Base-by-base conservation (phyloP, 352 stramenopile genomes). In the Plasmopara halstedii region DNA sequence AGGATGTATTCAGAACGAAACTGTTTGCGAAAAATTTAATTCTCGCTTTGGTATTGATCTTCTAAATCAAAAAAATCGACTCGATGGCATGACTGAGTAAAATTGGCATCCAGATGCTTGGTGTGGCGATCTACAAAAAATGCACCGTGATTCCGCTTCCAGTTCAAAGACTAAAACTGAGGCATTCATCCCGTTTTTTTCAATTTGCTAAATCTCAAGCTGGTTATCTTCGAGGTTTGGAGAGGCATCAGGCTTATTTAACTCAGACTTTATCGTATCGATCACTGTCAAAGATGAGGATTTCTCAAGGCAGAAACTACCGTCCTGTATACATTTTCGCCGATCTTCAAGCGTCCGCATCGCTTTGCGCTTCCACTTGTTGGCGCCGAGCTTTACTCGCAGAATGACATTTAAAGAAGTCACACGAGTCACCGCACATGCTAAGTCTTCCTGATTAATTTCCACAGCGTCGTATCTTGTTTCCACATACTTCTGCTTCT, bases 351-450 rank as follows among this genome's bases (percentile, higher is more conserved):
- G 58, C 46, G 79, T 81, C 56, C 54, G 63, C 50, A 73, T 71
- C 17, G 81, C 77, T 56, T 83, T 84, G 40, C 65, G 65, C 47
- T 77, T 83, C 81, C 78, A 92, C 46, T 77, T 83, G 59, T 81
- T 88, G 26, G 72, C 74, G 14, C 73, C 73, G 15, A 92, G 46
- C 54, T 92, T 87, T 21, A 92, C 74, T 23, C 75, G 79, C 50
- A 88, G 56, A 37, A 92, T 64, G 21, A 85, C 73, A 37, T 73
- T 79, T 17, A 92, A 58, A n/a, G 73, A 77, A 10, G 67, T 78
- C 26, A 92, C 78, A 20, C 75, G 73, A 13, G 77, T 92, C 41
- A 92, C 73, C 8, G 81, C 81, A 21, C 56, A 75, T 36, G 59
- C 63, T 7, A 92, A 50, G 21, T 92, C 81, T 18, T 85, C 70